phyloP scores from a whole-genome alignment of 345 rosid species.

The Heritiera fomes region DNA sequence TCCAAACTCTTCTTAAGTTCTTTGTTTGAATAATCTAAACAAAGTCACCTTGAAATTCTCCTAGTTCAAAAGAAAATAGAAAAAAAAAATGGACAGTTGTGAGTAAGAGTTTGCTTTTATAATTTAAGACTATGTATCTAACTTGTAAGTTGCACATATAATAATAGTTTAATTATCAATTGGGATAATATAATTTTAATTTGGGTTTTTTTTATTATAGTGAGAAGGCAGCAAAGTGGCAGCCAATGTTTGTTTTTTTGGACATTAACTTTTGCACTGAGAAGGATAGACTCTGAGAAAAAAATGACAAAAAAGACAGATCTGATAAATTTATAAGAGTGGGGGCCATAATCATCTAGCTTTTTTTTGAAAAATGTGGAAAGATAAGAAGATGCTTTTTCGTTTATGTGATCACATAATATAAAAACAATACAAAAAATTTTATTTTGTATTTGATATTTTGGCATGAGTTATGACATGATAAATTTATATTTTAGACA shows the following conservation, averaged over 20 bases:
- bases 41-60: not conserved
- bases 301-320: constrained; percentile 9
- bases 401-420: too few relatives aligned
- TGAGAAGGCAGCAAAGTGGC: not conserved
- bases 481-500: too few relatives aligned
- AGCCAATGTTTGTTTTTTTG: not conserved
- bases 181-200: not conserved
- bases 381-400: not conserved
- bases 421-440: too few relatives aligned
- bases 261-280: not conserved
- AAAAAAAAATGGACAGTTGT: not conserved
- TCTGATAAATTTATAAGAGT: not conserved
- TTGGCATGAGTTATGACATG: too few relatives aligned
- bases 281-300: not conserved
- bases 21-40: too few relatives aligned
- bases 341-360: not conserved
- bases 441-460: too few relatives aligned
- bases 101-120: not conserved
- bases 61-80: not conserved
- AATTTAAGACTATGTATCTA: not conserved
- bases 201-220: not conserved
- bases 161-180: not conserved
- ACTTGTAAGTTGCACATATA: not conserved
- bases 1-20: too few relatives aligned
- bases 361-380: constrained; percentile 3